These are phyloP conservation scores for Mycena indigotica DNA, from an alignment of 768 basidiomycete genomes.

Conservation along the genomic window DNA sequence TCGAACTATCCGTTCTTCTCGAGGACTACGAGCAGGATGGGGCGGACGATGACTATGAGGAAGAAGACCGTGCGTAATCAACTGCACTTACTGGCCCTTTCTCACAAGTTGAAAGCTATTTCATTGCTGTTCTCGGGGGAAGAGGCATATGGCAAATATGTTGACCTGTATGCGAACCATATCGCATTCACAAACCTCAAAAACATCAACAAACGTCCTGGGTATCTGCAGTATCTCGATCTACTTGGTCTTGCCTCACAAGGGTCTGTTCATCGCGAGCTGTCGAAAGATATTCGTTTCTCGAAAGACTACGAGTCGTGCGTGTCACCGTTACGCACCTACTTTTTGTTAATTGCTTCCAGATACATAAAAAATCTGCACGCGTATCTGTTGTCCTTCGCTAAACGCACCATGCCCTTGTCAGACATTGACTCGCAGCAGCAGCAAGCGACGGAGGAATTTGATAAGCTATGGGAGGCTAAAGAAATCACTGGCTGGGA, in stretches of 20 bases:
- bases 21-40: slow-evolving; percentile 75
- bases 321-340: slow-evolving; percentile 30
- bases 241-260: slow-evolving; percentile 65
- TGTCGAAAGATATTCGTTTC: slow-evolving; percentile 65
- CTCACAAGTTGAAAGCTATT: slow-evolving; percentile 51
- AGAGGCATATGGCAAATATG: slow-evolving; percentile 91
- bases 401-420: slow-evolving; percentile 82
- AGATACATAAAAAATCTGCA: slow-evolving; percentile 87
- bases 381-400: slow-evolving; percentile 83
- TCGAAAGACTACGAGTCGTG: slow-evolving; percentile 82
- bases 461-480: slow-evolving; percentile 78
- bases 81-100: slow-evolving; percentile 8
- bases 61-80: slow-evolving; percentile 80
- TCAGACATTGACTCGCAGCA: slow-evolving; percentile 73
- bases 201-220: slow-evolving; percentile 77
- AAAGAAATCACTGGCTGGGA: slow-evolving; percentile 81
- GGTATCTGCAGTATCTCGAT: slow-evolving; percentile 94
- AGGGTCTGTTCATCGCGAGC: slow-evolving; percentile 64
- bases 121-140: slow-evolving; percentile 93
- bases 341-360: slow-evolving; percentile 11
- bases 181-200: slow-evolving; percentile 88
- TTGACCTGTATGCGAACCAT: slow-evolving; percentile 90
- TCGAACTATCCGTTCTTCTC: slow-evolving; percentile 79
- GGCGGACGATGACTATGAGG: slow-evolving; percentile 72
- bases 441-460: slow-evolving; percentile 64